Conservation (phyloP, 2,329 filamentous ascomycete genomes). For the Trichoderma breve region DNA sequence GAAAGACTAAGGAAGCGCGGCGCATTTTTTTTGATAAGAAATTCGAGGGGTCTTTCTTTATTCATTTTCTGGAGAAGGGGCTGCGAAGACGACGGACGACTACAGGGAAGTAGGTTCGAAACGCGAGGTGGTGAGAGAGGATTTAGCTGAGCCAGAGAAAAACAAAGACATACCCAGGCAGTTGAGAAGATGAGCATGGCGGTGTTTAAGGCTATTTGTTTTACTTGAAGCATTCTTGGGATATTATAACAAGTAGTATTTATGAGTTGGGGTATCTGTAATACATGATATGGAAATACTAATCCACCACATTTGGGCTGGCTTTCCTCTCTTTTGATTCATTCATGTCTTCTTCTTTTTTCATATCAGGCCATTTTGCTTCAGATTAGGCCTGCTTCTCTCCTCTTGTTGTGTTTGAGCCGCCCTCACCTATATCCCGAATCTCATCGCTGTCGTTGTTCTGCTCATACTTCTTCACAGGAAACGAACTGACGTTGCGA, state of each 20-base stretch:
- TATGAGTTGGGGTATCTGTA: neutral
- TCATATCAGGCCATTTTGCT: neutral
- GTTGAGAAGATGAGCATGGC: neutral
- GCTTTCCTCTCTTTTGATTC: neutral
- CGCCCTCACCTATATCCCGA: neutral
- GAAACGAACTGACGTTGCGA: constrained; percentile 13
- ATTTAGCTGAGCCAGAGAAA: neutral
- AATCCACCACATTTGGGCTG: neutral
- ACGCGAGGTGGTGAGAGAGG: neutral
- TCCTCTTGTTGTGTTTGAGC: neutral
- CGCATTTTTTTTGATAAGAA: neutral
- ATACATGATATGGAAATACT: neutral
- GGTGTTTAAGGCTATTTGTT: neutral
- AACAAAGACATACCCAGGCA: constrained; percentile 10
- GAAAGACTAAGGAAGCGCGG: neutral
- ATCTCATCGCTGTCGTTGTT: constrained; percentile 24
- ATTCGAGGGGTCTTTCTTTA: neutral
- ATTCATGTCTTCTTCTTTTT: neutral
- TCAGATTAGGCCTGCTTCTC: constrained; percentile 6
- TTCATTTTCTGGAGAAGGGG: neutral
- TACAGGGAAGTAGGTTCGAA: neutral
- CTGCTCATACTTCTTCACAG: constrained; percentile 26
- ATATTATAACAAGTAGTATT: neutral
- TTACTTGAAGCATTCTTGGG: neutral
- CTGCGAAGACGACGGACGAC: neutral